Evolutionary conservation across 1,139 yeast species (phyloP).

Genomic region (Saccharomyces pastorianus): DNA sequence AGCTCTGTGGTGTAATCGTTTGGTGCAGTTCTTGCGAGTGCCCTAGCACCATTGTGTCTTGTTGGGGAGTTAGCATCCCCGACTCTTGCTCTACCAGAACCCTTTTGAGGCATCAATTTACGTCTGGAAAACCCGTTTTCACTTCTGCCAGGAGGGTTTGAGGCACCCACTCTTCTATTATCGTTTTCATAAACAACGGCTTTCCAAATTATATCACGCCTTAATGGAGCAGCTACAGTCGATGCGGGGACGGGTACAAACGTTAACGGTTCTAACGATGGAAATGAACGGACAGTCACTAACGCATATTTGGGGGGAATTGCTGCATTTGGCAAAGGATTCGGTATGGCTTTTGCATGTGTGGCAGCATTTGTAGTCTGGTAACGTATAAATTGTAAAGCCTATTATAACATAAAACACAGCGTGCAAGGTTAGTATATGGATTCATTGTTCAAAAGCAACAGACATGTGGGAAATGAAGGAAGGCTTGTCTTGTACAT

Average conservation of each 20-base stretch:
- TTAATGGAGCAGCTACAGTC: slow-evolving; percentile 62
- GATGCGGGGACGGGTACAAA: slow-evolving; percentile 67
- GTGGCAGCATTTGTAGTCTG: not conserved
- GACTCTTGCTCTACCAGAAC: slow-evolving; percentile 88
- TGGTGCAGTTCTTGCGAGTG: slow-evolving; percentile 84
- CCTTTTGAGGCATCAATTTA: slow-evolving; percentile 84
- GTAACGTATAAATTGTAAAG: not conserved
- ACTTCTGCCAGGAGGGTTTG: slow-evolving; percentile 76
- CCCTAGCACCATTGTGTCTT: slow-evolving; percentile 82
- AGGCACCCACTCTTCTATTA: slow-evolving; percentile 79
- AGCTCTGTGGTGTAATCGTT: slow-evolving; percentile 83
- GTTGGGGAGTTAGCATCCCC: slow-evolving; percentile 96
- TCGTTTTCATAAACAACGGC: slow-evolving; percentile 93
- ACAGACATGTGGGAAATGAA: not conserved
- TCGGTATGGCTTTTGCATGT: not conserved
- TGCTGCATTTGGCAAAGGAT: slow-evolving; percentile 21
- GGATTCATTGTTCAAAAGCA: not conserved
- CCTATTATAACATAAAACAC: too few relatives aligned
- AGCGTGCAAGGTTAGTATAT: not conserved
- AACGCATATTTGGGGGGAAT: slow-evolving; percentile 57
- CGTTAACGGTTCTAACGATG: slow-evolving; percentile 76
- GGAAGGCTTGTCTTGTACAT: not conserved
- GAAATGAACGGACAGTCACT: slow-evolving; percentile 74
- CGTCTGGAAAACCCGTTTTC: slow-evolving; percentile 81
- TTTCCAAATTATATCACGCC: slow-evolving; percentile 89